A percentile compares a stretch with the other conserved stretches of the same genome.
Evolutionary conservation across 305 asterid species (phyloP).

Genomic region (Solanum hybrid): DNA sequence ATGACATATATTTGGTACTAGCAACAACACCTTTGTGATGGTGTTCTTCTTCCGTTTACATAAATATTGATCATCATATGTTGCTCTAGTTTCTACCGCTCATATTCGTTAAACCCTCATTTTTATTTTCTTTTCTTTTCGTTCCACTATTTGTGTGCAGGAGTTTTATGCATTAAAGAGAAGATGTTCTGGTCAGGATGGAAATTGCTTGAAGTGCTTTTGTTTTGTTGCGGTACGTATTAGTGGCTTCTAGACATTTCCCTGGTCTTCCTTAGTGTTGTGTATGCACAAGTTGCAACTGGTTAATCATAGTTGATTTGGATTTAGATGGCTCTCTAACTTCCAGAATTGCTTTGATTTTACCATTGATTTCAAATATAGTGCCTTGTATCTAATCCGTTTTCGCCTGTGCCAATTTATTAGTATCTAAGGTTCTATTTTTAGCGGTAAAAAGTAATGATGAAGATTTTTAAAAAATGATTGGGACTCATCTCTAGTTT

Average conservation of each 20-base stretch:
- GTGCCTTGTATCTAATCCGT: not conserved
- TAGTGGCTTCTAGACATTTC: not conserved
- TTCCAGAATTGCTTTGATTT: not conserved
- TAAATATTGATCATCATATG: not conserved
- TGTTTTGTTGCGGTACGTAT: constrained; percentile 82
- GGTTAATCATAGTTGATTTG: not conserved
- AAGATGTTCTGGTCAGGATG: constrained; percentile 71
- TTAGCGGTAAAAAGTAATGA: not conserved
- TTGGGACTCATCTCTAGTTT: not conserved
- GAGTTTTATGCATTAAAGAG: constrained; percentile 80
- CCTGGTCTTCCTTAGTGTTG: constrained; percentile 1
- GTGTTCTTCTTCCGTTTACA: not conserved
- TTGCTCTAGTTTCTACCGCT: not conserved
- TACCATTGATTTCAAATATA: not conserved
- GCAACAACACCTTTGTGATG: not conserved
- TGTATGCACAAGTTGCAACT: not conserved
- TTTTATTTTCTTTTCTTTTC: not conserved
- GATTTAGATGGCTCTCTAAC: not conserved
- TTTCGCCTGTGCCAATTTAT: not conserved
- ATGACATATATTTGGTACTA: not conserved
- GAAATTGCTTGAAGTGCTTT: constrained; percentile 70
- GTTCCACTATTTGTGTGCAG: constrained; percentile 24
- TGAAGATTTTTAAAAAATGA: not conserved
- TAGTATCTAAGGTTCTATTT: not conserved
- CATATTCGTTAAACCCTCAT: not conserved